phyloP scores from a whole-genome alignment of 257 asterid genomes.

The Primulina eburnea region DNA sequence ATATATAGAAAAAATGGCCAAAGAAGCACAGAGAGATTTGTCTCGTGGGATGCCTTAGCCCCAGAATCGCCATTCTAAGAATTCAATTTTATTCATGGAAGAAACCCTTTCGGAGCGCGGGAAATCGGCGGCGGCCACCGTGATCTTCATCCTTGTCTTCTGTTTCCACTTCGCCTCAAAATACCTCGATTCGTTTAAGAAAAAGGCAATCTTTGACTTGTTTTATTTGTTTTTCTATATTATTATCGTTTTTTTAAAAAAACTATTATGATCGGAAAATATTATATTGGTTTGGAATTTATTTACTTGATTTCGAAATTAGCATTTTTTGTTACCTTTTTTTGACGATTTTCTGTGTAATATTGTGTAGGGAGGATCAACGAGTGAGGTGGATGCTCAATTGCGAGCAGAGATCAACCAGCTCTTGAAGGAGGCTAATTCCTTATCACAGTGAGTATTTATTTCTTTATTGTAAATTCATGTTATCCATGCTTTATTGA shows the following conservation, averaged over 20 bases:
- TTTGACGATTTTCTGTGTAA: background rate
- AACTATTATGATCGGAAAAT: conserved; percentile 2
- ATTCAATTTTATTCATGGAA: conserved; percentile 34
- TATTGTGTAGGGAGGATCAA: conserved; percentile 47
- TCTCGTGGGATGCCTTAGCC: background rate
- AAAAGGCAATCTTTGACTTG: conserved; percentile 47
- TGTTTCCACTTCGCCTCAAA: conserved; percentile 55
- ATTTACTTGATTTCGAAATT: background rate
- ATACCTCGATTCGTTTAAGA: conserved; percentile 51
- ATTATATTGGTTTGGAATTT: background rate
- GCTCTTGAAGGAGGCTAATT: conserved; percentile 74
- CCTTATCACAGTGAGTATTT: conserved; percentile 62
- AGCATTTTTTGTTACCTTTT: conserved; percentile 4
- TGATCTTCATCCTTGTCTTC: conserved; percentile 59
- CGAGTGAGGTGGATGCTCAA: conserved; percentile 37
- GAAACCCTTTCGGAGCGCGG: conserved; percentile 44
- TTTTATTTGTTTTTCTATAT: background rate
- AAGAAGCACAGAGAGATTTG: background rate
- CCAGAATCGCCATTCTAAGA: background rate
- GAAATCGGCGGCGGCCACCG: conserved; percentile 72
- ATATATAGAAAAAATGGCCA: no score
- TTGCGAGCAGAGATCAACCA: conserved; percentile 65
- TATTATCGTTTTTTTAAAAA: background rate
- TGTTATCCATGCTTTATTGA: no score
- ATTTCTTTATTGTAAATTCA: no score